phyloP scores from a whole-genome alignment of 371 early-diverging fungal species.

The Lichtheimia ornata region DNA sequence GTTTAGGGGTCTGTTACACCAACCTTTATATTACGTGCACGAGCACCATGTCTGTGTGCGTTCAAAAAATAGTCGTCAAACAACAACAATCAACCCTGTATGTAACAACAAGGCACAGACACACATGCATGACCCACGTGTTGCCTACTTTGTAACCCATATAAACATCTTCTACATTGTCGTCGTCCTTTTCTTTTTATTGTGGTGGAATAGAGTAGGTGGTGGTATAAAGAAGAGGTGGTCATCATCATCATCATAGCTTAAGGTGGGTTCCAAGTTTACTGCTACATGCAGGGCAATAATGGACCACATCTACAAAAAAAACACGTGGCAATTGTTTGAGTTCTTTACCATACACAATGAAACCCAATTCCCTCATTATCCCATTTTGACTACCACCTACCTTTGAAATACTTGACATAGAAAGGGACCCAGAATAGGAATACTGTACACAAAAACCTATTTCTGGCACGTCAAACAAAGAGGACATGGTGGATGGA shows the following conservation, averaged over 20 bases:
- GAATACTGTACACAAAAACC: constrained; percentile 38
- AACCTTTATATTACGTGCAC: neutral
- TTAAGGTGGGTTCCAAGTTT: constrained; percentile 28
- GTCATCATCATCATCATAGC: too few relatives aligned
- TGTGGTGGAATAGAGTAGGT: too few relatives aligned
- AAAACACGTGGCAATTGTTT: neutral
- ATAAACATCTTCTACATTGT: too few relatives aligned
- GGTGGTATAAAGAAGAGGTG: too few relatives aligned
- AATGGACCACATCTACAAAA: constrained; percentile 39
- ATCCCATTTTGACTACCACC: neutral
- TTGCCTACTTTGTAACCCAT: too few relatives aligned
- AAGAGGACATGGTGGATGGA: neutral
- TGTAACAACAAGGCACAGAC: too few relatives aligned
- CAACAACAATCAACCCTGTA: too few relatives aligned
- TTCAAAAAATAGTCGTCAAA: too few relatives aligned
- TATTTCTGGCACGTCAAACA: constrained; percentile 8
- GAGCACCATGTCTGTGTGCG: too few relatives aligned
- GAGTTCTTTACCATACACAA: neutral
- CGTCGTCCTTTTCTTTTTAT: too few relatives aligned
- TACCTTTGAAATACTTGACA: constrained; percentile 52
- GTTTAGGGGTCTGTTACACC: neutral
- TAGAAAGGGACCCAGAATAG: constrained; percentile 48
- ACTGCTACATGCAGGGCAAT: constrained; percentile 40
- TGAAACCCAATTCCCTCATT: neutral
- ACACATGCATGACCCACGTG: too few relatives aligned